Percentiles rank a stretch among this genome's conserved stretches.
Evolutionary conservation across 2,329 filamentous ascomycete species (phyloP).

Genomic region (Arthrobotrys megalospora): DNA sequence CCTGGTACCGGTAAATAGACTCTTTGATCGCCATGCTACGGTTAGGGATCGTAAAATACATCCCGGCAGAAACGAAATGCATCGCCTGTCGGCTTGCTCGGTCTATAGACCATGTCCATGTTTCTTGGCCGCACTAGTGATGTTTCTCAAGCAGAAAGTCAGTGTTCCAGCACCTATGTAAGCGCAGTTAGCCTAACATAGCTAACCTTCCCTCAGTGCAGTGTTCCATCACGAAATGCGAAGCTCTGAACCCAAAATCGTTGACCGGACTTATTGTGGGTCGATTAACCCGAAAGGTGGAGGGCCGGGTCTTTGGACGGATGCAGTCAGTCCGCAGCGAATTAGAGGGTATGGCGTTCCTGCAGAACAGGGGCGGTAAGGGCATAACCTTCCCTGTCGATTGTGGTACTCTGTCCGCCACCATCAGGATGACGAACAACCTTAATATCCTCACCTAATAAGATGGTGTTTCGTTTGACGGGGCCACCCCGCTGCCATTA

Average conservation of each 20-base stretch:
- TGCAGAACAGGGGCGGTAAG: conserved; percentile 45
- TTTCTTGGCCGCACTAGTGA: conserved; percentile 43
- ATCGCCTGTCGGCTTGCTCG: conserved; percentile 42
- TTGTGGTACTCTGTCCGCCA: conserved; percentile 22
- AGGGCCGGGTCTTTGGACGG: conserved; percentile 47
- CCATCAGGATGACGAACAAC: conserved; percentile 42
- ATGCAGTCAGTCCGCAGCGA: conserved; percentile 59
- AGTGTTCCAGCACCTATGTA: conserved; percentile 14
- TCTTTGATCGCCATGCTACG: conserved; percentile 35
- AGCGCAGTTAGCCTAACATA: conserved; percentile 40
- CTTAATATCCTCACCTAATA: conserved; percentile 40
- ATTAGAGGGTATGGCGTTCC: conserved; percentile 40
- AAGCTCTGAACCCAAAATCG: conserved; percentile 32
- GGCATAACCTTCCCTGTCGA: conserved; percentile 24
- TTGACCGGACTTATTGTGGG: conserved; percentile 25
- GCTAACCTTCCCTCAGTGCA: neutral
- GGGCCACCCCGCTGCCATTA: conserved; percentile 47
- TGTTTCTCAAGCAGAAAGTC: conserved; percentile 14
- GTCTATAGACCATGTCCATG: conserved; percentile 34
- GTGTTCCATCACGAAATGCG: conserved; percentile 14
- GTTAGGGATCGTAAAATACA: conserved; percentile 46
- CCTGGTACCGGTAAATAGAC: conserved; percentile 16
- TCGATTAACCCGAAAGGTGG: conserved; percentile 52
- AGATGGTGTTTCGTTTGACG: conserved; percentile 28
- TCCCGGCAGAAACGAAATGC: conserved; percentile 43